Evolutionary conservation across 2,329 filamentous ascomycete genomes (phyloP).

Genomic region (Rhexocercosporidium sp.): DNA sequence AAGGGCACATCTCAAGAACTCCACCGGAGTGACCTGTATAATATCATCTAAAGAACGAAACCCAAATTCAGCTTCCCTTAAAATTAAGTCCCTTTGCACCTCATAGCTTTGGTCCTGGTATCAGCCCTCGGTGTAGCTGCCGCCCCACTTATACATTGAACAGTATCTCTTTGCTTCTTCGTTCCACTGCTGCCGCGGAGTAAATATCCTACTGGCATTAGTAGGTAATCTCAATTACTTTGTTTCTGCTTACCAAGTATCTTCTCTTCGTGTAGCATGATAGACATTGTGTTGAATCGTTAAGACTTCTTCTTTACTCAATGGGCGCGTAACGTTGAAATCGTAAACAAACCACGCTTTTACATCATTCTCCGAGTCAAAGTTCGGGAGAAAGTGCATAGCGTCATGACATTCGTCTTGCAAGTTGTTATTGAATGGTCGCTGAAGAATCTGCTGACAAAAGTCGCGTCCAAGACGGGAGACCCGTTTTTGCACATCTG

Average conservation of each 20-base stretch:
- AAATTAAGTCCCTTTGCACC: too few relatives aligned
- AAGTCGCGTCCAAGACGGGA: slow-evolving; percentile 16
- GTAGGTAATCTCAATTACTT: not conserved
- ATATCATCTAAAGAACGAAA: too few relatives aligned
- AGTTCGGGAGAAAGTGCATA: slow-evolving; percentile 3
- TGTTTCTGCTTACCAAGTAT: slow-evolving; percentile 2
- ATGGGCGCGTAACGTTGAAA: not conserved
- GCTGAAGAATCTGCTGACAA: slow-evolving; percentile 20
- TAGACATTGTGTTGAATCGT: not conserved
- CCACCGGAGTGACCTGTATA: too few relatives aligned
- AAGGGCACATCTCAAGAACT: too few relatives aligned
- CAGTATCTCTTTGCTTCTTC: not conserved
- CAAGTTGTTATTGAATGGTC: slow-evolving; percentile 16
- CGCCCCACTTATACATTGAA: not conserved
- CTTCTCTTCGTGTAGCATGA: not conserved
- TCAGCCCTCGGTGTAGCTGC: too few relatives aligned
- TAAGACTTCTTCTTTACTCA: not conserved
- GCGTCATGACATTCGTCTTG: slow-evolving; percentile 9
- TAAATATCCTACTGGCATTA: not conserved
- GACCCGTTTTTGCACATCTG: not conserved
- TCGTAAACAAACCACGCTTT: not conserved
- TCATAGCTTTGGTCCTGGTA: too few relatives aligned
- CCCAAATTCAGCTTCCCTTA: too few relatives aligned
- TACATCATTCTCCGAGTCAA: too few relatives aligned
- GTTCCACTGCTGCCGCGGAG: not conserved